Evolutionary conservation across 148 eudicot species (phyloP).

Genomic region (Rhododendron griersonianum): DNA sequence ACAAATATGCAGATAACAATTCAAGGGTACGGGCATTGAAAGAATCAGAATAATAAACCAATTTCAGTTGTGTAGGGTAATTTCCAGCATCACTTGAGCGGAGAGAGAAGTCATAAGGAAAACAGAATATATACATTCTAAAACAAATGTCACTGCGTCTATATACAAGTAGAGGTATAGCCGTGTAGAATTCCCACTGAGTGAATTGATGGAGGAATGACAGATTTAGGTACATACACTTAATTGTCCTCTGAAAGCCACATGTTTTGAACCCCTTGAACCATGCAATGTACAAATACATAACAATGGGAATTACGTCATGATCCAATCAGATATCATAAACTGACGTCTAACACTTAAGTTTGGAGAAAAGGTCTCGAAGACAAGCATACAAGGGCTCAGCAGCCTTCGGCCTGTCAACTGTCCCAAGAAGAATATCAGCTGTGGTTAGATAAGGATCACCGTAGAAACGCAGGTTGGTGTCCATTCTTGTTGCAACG

Average conservation of each 20-base stretch:
- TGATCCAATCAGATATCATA: background rate
- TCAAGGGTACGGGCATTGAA: background rate
- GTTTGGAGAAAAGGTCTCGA: constrained; percentile 58
- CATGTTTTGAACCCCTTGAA: constrained; percentile 1
- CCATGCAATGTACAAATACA: background rate
- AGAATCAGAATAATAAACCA: background rate
- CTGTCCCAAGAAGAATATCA: constrained; percentile 84
- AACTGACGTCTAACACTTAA: constrained; percentile 22
- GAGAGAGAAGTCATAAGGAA: background rate
- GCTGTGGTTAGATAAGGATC: constrained; percentile 91
- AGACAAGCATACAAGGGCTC: constrained; percentile 87
- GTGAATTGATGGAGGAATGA: background rate
- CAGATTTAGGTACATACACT: background rate
- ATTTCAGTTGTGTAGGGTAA: background rate
- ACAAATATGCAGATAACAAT: background rate
- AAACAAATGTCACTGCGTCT: background rate
- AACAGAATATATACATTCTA: background rate
- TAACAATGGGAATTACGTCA: background rate
- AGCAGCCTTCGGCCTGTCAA: constrained; percentile 92
- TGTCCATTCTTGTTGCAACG: constrained; percentile 85
- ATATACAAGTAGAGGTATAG: background rate
- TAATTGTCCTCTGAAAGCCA: background rate
- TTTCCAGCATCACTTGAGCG: background rate
- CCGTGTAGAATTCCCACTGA: background rate
- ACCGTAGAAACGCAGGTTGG: constrained; percentile 83